Evolutionary conservation across 495 filamentous ascomycete species (phyloP).

Genomic region (Pyronema omphalodes): DNA sequence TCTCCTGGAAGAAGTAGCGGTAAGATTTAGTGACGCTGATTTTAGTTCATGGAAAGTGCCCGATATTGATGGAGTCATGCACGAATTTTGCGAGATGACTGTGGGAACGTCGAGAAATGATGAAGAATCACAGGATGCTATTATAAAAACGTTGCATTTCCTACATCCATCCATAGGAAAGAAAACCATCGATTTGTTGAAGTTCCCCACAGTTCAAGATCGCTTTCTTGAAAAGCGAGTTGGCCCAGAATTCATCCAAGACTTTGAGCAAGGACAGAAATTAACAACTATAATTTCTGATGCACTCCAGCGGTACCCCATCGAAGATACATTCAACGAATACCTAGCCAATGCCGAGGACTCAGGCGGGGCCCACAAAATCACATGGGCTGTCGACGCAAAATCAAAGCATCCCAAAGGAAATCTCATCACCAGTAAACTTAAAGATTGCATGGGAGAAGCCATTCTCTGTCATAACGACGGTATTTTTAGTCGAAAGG

Average conservation of each 20-base stretch:
- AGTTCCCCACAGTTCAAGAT: constrained; percentile 22
- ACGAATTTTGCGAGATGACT: constrained; percentile 13
- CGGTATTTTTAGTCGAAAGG: constrained; percentile 24
- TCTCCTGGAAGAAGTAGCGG: constrained; percentile 12
- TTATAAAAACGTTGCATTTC: constrained; percentile 1
- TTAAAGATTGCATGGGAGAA: constrained; percentile 25
- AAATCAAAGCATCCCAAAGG: constrained; percentile 6
- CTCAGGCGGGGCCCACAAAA: constrained; percentile 19
- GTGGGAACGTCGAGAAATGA: constrained; percentile 1
- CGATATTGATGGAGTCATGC: constrained; percentile 8
- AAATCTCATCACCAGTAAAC: constrained; percentile 17
- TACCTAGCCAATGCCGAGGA: constrained; percentile 33
- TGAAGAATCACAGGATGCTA: neutral
- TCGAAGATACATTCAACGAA: constrained; percentile 28
- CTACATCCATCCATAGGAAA: constrained; percentile 22
- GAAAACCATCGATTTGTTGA: constrained; percentile 14
- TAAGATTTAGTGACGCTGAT: constrained; percentile 4
- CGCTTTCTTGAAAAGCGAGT: constrained; percentile 18
- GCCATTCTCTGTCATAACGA: constrained; percentile 29
- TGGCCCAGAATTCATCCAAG: constrained; percentile 26
- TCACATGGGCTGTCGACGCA: constrained; percentile 27
- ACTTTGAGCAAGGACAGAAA: constrained; percentile 28
- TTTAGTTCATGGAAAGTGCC: constrained; percentile 12
- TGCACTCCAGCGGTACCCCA: constrained; percentile 26
- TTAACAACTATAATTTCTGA: constrained; percentile 25